Evolutionary conservation across 306 rosid genomes (phyloP), one percentile per base, ranked within the genome.

Genomic region (Cucumis hystrix): DNA sequence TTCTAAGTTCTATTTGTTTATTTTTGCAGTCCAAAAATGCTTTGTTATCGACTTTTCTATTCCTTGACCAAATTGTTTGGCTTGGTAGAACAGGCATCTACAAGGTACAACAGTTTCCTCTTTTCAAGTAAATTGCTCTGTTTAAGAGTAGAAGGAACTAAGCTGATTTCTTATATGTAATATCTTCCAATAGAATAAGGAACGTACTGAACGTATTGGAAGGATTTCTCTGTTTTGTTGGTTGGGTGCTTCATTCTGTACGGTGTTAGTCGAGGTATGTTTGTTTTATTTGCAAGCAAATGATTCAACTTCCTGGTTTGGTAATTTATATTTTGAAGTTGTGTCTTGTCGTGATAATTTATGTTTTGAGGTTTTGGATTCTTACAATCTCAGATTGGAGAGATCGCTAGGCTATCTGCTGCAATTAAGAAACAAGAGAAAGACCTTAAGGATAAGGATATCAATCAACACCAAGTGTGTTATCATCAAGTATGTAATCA

Each of bases 61-160:
- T 94, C 84, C 98, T 91, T 30, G 98, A 94, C 87, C 98, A 94
- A 94, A 79, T 94, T 66, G 97, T 90, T 77, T 94, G 98, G 98
- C 96, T 91, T 21, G 91, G 98, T 35, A 91, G 96, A 84, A 45
- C 94, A 1, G 98, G 97, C 52, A 90, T 94, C 77, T 79, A 88
- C 69, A 78, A 94, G 94, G 97, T 94, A 82, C 20, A 9, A 37
- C 71, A 15, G 5, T 70, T 68, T 33, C 77, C 79, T 23, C 43
- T 18, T 33, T 23, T 41, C 62, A 13, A 54, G 20, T 45, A 4
- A 21, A 7, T 81, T 68, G 59, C 28, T 35, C 37, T 81, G 59
- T 43, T 63, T 14, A 17, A 12, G 16, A n/a, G 45, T 47, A 47
- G 54, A 47, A 51, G 39, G 65, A 78, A 59, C 57, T 37, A 37